Evolutionary conservation across 2,329 filamentous ascomycete genomes (phyloP).

Genomic region (Dothideomycetidae sp.): DNA sequence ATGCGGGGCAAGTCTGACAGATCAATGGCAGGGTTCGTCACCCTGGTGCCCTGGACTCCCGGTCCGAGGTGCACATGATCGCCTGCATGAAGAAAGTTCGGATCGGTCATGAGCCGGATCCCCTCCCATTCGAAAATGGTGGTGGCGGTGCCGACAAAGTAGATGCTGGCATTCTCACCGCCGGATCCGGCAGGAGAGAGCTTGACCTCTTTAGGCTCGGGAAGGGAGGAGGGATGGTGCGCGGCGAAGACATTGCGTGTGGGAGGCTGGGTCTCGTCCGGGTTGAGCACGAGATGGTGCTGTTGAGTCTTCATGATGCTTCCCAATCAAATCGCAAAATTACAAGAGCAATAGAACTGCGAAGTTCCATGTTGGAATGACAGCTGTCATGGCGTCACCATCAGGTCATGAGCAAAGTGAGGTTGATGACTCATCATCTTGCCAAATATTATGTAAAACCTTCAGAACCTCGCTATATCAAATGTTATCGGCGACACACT

Average conservation of each 20-base stretch:
- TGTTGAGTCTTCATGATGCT: not conserved
- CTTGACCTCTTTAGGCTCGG: constrained; percentile 32
- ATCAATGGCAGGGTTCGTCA: constrained; percentile 46
- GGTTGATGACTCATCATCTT: too few species aligned
- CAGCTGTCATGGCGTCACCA: not conserved
- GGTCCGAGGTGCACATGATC: constrained; percentile 54
- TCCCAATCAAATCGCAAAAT: too few species aligned
- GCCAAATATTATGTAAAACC: too few species aligned
- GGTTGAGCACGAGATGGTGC: not conserved
- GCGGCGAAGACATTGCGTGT: not conserved
- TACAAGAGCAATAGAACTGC: too few species aligned
- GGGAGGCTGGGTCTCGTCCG: not conserved
- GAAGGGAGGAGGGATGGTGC: constrained; percentile 23
- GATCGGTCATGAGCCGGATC: constrained; percentile 41
- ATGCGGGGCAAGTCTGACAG: constrained; percentile 45
- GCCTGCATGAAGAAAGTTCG: constrained; percentile 51
- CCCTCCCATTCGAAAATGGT: constrained; percentile 42
- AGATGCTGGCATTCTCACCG: constrained; percentile 32
- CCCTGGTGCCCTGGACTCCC: constrained; percentile 41
- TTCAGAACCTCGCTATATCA: too few species aligned
- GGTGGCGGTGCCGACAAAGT: constrained; percentile 44
- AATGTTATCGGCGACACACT: too few species aligned
- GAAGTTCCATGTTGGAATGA: not conserved
- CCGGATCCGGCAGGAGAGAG: constrained; percentile 27
- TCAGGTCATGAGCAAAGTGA: too few species aligned